Percentiles rank a stretch among this genome's conserved stretches.
These are phyloP conservation scores for Ceratobasidium sp. DNA, from an alignment of 1,284 basidiomycete genomes.

Conservation along the genomic window DNA sequence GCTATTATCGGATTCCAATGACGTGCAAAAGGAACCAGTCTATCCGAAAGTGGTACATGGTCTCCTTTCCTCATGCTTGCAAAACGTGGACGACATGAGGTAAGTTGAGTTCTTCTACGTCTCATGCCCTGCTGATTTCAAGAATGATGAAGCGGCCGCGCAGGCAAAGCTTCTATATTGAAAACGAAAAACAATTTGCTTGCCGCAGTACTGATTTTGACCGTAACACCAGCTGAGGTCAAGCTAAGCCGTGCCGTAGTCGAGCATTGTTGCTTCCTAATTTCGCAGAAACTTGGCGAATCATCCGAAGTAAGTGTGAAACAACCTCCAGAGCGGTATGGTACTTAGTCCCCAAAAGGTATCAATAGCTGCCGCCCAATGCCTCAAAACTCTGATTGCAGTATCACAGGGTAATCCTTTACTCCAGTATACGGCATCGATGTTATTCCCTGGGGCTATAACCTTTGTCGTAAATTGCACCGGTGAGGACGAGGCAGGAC, in stretches of 20 bases:
- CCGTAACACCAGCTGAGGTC: slow-evolving; percentile 71
- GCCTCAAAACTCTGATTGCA: slow-evolving; percentile 80
- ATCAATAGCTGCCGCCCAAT: slow-evolving; percentile 85
- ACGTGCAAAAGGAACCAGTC: slow-evolving; percentile 47
- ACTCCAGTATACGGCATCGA: slow-evolving; percentile 73
- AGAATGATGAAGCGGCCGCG: slow-evolving; percentile 65
- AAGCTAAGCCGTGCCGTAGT: slow-evolving; percentile 76
- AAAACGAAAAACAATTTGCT: slow-evolving; percentile 93
- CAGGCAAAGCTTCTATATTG: slow-evolving; percentile 74
- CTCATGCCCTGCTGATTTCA: not conserved
- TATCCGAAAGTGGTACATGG: slow-evolving; percentile 74
- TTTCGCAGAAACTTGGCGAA: slow-evolving; percentile 75
- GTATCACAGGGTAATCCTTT: slow-evolving; percentile 65
- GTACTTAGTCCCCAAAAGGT: slow-evolving; percentile 53
- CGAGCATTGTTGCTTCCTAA: slow-evolving; percentile 83
- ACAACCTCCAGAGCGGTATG: not conserved
- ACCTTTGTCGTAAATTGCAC: slow-evolving; percentile 71
- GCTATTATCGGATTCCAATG: slow-evolving; percentile 58
- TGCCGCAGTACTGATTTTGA: slow-evolving; percentile 83
- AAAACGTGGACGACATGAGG: slow-evolving; percentile 92
- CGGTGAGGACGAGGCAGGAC: slow-evolving; percentile 59
- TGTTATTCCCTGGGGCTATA: slow-evolving; percentile 80
- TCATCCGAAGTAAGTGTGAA: slow-evolving; percentile 64
- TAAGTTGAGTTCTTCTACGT: slow-evolving; percentile 52
- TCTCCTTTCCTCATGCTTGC: slow-evolving; percentile 80